These are phyloP conservation scores for Fusarium protoensiforme DNA, from an alignment of 2,329 filamentous ascomycete genomes.

Conservation along the genomic window DNA sequence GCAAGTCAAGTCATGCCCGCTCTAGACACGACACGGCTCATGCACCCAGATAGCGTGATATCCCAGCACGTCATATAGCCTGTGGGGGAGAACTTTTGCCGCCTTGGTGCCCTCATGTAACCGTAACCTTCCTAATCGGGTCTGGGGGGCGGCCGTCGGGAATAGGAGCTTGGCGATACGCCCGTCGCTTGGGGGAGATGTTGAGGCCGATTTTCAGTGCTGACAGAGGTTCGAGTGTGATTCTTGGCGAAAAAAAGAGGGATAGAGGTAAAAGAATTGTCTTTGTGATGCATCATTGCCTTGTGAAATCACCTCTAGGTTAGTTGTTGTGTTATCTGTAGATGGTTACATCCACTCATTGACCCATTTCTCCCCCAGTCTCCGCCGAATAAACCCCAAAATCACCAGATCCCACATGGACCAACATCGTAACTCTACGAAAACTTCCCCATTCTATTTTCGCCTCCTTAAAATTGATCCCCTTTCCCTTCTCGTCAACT, in stretches of 20 bases:
- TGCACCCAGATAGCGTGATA: not conserved
- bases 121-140: conserved; percentile 35
- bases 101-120: conserved; percentile 18
- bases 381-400: conserved; percentile 23
- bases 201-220: not conserved
- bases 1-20: not conserved
- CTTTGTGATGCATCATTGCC: not conserved
- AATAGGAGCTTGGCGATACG: conserved; percentile 10
- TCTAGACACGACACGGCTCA: not conserved
- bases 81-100: not conserved
- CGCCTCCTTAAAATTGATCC: not conserved
- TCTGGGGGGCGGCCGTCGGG: not conserved
- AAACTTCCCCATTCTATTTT: not conserved
- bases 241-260: not conserved
- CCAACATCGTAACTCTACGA: not conserved
- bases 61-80: not conserved
- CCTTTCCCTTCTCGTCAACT: conserved; percentile 6
- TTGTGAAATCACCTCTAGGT: not conserved
- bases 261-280: not conserved
- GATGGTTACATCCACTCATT: not conserved
- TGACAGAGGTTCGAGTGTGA: not conserved
- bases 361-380: conserved; percentile 1
- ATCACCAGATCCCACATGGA: not conserved
- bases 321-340: not conserved
- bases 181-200: not conserved